A percentile compares a stretch with the other conserved stretches of the same genome.
These are phyloP conservation scores for Neopestalotiopsis sp. DNA, from an alignment of 2,329 filamentous ascomycete genomes.

Conservation along the genomic window DNA sequence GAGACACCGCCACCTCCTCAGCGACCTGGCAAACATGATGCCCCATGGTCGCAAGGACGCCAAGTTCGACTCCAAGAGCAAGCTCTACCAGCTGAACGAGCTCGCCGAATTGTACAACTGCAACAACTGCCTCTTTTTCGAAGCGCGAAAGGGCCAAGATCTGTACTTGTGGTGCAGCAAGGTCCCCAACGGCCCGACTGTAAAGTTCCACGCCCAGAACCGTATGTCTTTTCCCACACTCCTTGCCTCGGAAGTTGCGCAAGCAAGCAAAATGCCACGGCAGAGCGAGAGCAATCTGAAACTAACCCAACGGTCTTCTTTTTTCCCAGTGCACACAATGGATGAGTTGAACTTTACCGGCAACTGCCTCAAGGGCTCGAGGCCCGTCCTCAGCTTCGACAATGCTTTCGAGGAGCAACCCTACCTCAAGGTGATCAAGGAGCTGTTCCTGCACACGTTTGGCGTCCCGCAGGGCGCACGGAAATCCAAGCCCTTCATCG, in stretches of 20 bases:
- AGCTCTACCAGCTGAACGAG: constrained; percentile 82
- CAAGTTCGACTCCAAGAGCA: constrained; percentile 96
- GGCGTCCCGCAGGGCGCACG: constrained; percentile 87
- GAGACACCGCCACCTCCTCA: constrained; percentile 91
- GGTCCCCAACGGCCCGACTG: constrained; percentile 79
- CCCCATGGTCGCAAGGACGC: constrained; percentile 93
- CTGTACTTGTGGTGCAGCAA: constrained; percentile 94
- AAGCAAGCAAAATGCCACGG: too few relatives aligned
- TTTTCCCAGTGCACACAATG: constrained; percentile 81
- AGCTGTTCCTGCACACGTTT: constrained; percentile 88
- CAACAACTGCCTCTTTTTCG: constrained; percentile 94
- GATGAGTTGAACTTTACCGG: constrained; percentile 96
- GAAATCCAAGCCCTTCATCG: constrained; percentile 94
- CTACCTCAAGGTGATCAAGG: constrained; percentile 83
- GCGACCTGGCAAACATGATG: constrained; percentile 86
- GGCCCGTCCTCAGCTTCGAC: constrained; percentile 92
- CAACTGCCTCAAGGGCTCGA: constrained; percentile 92
- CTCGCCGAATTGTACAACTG: constrained; percentile 81
- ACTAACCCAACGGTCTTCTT: constrained; percentile 16
- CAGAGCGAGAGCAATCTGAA: constrained; percentile 22
- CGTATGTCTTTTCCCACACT: not conserved
- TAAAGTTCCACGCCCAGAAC: constrained; percentile 79
- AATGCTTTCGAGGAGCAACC: constrained; percentile 81
- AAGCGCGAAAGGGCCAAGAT: constrained; percentile 93
- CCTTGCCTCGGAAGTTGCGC: not conserved